Evolutionary conservation across 139 green algal species (phyloP), one percentile per base, ranked within the genome.

Genomic region (Micractinium sp.): DNA sequence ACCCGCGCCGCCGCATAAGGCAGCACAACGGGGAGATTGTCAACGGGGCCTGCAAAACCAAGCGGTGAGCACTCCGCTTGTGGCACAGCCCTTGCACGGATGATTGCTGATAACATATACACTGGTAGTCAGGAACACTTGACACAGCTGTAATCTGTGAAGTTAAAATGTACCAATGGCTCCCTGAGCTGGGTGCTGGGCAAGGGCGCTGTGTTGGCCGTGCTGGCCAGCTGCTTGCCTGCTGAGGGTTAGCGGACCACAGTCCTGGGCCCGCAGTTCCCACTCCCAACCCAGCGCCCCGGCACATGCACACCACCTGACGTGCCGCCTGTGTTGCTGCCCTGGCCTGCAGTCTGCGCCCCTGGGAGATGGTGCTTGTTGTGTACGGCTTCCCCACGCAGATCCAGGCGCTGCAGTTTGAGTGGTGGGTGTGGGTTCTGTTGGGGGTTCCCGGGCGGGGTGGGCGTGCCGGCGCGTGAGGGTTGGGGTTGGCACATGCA

Each of bases 301-400:
- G n/a, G n/a, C n/a, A n/a, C n/a, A n/a, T 63, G 77, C 77, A 82
- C 39, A 25, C 38, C 39, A 66, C 41, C 18, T 85, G 14, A 9
- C 9, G 9, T 67, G 29, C 81, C 0, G 18, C 33, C 12, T 56
- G n/a, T 12, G n/a, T n/a, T n/a, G n/a, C n/a, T n/a, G n/a, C n/a
- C n/a, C n/a, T n/a, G n/a, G n/a, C n/a, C n/a, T 73, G 76, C 92
- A 96, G 95, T 74, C 88, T 87, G 16, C 91, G 97, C 14, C 97
- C 97, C 33, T 99, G 97, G 97, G 95, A 98, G 81, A 99, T 99
- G 97, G 94, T 96, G 12, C 92, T 99, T 7, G 95, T 99, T 7
- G 88, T 98, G 41, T 96, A 98, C 86, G 97, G 97, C 39, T 99
- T 99, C 76, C 92, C 95, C 78, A 96, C 91, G 25, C 91, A 97